Base-by-base conservation (phyloP, 73 alveolate species). In the Symbiodinium natans region DNA sequence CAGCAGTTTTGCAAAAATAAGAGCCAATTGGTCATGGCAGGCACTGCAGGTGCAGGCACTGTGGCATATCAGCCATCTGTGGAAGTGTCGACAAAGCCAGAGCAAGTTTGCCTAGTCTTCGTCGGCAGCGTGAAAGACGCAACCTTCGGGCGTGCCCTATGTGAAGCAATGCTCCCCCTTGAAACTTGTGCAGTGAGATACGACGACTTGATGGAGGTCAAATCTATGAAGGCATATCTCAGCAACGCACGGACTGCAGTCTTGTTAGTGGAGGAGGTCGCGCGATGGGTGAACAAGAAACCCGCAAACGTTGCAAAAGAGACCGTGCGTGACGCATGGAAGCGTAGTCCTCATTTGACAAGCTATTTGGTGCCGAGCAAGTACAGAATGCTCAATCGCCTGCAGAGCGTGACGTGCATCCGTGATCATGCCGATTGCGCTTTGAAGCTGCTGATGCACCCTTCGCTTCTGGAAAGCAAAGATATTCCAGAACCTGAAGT, bases 161-260 rank as follows among this genome's bases (percentile, higher is more conserved):
- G n/a, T n/a, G n/a, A n/a, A 63, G 13, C 80, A 19, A n/a, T 2
- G 2, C 80, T 19, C 36, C 80, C 80, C 23, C 36, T 15, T 63
- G 80, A 63, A n/a, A 63, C 80, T 19, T 13, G 13, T 63, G 23
- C 34, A 63, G 15, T 1, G 9, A 5, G 34, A 63, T 13, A 63
- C 80, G 80, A 34, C 36, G 15, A 29, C 38, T 63, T 63, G 80
- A 63, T 63, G 80, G 36, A 63, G 23, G 80, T 63, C 80, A 34
- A n/a, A 27, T 63, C 80, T 34, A 15, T 63, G 80, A n/a, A 34
- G 36, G 36, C 80, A 63, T 63, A 63, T 34, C 80, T 63, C 80
- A 63, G 80, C 80, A 63, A 63, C 23, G 80, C 80, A n/a, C 80
- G 80, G 23, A 63, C 80, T n/a, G 80, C 80, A 63, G 13, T n/a